These are phyloP conservation scores for Citrus trifoliata DNA, from an alignment of 345 rosid species.

Conservation along the genomic window DNA sequence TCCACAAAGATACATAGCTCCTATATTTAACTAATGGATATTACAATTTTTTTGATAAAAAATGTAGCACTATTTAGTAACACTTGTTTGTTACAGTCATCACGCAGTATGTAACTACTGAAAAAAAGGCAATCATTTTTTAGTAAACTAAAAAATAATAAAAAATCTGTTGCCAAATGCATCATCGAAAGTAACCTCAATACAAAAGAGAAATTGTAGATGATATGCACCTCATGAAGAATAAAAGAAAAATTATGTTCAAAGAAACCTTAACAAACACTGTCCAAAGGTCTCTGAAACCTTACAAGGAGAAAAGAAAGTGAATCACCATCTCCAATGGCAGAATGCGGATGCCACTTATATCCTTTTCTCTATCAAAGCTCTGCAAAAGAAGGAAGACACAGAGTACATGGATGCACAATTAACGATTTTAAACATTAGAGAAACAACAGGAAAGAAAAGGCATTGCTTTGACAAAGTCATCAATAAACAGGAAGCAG, in stretches of 20 bases:
- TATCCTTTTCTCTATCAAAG: conserved; percentile 59
- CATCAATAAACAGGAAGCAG: not conserved
- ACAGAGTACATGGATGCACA: not conserved
- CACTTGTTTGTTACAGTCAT: not conserved
- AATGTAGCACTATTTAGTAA: not conserved
- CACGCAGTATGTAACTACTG: not conserved
- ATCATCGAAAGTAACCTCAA: not conserved
- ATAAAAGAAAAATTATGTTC: not conserved
- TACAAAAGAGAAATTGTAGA: not conserved
- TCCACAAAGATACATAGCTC: not conserved
- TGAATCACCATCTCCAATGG: conserved; percentile 65
- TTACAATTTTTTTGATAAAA: not conserved
- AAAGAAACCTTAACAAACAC: not conserved
- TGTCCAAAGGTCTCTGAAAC: conserved; percentile 8
- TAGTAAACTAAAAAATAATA: not conserved
- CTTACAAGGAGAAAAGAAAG: conserved; percentile 49
- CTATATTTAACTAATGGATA: not conserved
- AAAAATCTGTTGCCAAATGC: not conserved
- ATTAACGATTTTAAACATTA: not conserved
- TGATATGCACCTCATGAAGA: not conserved
- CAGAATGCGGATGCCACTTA: conserved; percentile 40
- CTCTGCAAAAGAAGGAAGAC: conserved; percentile 31
- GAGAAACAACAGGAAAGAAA: not conserved
- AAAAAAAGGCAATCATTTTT: not conserved
- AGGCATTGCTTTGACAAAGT: not conserved